These are phyloP conservation scores for Globisporangium carolinianum DNA, from an alignment of 352 stramenopile species.

Conservation along the genomic window DNA sequence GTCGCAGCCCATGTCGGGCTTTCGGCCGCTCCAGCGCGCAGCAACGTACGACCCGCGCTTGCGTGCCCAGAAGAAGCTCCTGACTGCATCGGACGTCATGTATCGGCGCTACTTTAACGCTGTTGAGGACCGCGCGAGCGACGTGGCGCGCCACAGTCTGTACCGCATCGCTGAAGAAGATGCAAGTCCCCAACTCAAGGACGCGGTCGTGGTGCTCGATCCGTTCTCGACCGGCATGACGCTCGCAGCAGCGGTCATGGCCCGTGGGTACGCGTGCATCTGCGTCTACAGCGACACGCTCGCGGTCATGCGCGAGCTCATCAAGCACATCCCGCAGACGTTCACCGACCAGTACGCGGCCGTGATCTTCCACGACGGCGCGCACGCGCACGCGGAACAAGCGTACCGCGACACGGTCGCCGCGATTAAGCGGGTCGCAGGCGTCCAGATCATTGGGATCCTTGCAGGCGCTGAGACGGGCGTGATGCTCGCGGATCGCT, in stretches of 20 bases:
- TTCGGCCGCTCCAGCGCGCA: conserved; percentile 66
- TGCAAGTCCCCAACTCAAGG: conserved; percentile 14
- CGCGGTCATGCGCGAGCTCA: conserved; percentile 61
- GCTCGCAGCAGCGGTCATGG: conserved; percentile 83
- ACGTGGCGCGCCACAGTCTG: conserved; percentile 25
- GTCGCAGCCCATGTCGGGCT: conserved; percentile 49
- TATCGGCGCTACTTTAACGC: conserved; percentile 81
- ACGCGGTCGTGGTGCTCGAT: conserved; percentile 92
- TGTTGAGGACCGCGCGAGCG: conserved; percentile 43
- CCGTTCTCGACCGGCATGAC: conserved; percentile 94
- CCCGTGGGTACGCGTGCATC: conserved; percentile 79
- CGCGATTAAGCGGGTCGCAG: conserved; percentile 25
- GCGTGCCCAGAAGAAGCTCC: conserved; percentile 41
- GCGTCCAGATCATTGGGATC: conserved; percentile 68
- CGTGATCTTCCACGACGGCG: conserved; percentile 68
- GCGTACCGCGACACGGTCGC: conserved; percentile 30
- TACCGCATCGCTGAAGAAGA: conserved; percentile 47
- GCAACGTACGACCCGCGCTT: conserved; percentile 75
- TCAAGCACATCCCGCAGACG: conserved; percentile 51
- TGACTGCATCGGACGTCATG: conserved; percentile 75
- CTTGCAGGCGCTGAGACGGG: conserved; percentile 91
- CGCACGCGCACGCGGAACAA: conserved; percentile 18
- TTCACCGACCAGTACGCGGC: conserved; percentile 48
- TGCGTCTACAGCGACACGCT: conserved; percentile 79
- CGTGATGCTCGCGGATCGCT: conserved; percentile 86